Conservation (phyloP, 1,284 basidiomycete species). For the Wolfiporia cocos region DNA sequence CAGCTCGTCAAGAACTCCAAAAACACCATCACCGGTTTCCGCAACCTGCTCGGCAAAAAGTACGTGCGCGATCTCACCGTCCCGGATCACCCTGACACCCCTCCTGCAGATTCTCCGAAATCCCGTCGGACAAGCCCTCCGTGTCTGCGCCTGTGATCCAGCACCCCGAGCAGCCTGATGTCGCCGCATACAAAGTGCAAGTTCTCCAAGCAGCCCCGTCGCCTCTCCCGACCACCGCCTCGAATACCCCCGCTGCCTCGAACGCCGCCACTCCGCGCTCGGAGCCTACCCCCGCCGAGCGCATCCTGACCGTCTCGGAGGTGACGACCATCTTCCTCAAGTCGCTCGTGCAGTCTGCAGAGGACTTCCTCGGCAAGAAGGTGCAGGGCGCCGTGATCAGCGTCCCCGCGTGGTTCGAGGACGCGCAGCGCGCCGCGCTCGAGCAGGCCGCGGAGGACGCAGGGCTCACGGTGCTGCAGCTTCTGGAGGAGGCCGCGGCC, state of each 20-base stretch:
- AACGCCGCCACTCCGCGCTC: slow-evolving; percentile 70
- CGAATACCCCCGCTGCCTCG: slow-evolving; percentile 64
- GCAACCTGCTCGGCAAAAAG: slow-evolving; percentile 92
- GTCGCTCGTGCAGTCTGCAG: slow-evolving; percentile 82
- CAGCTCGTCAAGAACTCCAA: slow-evolving; percentile 94
- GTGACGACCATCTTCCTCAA: slow-evolving; percentile 83
- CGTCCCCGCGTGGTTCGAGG: slow-evolving; percentile 74
- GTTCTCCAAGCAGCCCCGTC: slow-evolving; percentile 71
- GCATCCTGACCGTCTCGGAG: slow-evolving; percentile 81
- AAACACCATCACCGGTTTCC: slow-evolving; percentile 94
- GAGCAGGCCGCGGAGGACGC: slow-evolving; percentile 74
- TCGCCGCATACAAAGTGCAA: slow-evolving; percentile 84
- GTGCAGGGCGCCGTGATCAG: slow-evolving; percentile 83
- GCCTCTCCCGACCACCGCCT: slow-evolving; percentile 43
- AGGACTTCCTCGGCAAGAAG: slow-evolving; percentile 87
- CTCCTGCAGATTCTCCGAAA: slow-evolving; percentile 60
- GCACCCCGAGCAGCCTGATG: slow-evolving; percentile 67
- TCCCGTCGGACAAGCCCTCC: slow-evolving; percentile 47
- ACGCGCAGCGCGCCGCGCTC: slow-evolving; percentile 67
- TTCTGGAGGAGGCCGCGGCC: slow-evolving; percentile 81
- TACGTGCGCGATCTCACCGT: slow-evolving; percentile 28
- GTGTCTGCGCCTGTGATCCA: slow-evolving; percentile 67
- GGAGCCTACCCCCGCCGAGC: slow-evolving; percentile 72
- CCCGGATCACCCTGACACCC: slow-evolving; percentile 1
- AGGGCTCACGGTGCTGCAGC: slow-evolving; percentile 79